Base-by-base conservation (phyloP, 306 rosid species). In the Carpinus fangiana region DNA sequence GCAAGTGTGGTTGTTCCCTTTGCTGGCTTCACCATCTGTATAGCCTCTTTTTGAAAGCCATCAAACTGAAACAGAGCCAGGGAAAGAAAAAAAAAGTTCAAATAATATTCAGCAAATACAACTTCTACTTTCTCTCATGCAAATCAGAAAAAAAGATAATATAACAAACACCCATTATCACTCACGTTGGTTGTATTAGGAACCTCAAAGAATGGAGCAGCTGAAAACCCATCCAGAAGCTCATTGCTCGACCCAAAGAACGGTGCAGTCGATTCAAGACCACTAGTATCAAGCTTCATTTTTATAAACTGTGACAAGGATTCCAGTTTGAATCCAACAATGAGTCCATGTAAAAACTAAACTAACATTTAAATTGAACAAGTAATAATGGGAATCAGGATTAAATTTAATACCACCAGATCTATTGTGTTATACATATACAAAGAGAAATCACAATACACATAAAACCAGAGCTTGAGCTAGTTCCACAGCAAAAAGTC, bases 1-100 rank as follows among this genome's bases (percentile, higher is more conserved):
- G 99, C 99, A 67, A 93, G 97, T 0, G 98, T 95, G 2, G 99
- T 95, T 13, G 99, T 95, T 77, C 99, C 98, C 90, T 93, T 95
- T 2, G 97, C 94, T 0, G 97, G 97, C 85, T 95, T 95, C 88
- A 93, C 97, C 99, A 95, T 95, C 81, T 95, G 96, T 64, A 91
- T 86, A 62, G 98, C 94, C 64, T 90, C 97, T 87, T 91, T 91
- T 86, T 85, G 83, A 78, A 95, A 95, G 17, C 92, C 94, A 83
- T 95, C 99, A 80, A 95, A 93, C 98, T 95, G 87, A 64, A 85
- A 38, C 9, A 85, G 48, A 74, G 54, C 66, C 61, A 41, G 69
- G 34, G 45, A 36, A 66, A 23, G 26, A 23, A 23, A 23, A 64
- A 41, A 5, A 41, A 18, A 5, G 6, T 38, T 67, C 76, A 77